Conservation (phyloP, 176 grass and related monocot species). For the Musa beccarii region DNA sequence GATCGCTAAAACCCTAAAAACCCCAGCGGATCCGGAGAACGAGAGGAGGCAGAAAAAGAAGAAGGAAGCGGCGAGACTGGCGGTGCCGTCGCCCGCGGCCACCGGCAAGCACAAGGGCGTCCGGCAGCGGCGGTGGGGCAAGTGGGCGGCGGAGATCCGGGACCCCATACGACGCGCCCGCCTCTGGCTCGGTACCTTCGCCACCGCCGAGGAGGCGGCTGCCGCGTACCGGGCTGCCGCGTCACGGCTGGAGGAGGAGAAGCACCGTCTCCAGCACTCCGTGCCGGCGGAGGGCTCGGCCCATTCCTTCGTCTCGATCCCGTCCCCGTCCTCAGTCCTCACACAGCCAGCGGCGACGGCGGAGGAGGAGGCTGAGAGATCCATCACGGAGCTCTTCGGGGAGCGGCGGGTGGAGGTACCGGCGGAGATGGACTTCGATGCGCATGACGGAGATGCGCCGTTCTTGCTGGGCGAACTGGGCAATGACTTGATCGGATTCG, state of each 20-base stretch:
- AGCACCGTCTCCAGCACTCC: background rate
- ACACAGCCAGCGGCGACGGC: background rate
- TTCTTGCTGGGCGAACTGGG: background rate
- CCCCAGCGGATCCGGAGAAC: background rate
- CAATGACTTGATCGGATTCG: background rate
- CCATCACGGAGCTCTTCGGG: background rate
- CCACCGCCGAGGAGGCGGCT: constrained; percentile 1
- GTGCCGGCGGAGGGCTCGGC: background rate
- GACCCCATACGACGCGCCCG: constrained; percentile 32
- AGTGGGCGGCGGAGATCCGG: constrained; percentile 94
- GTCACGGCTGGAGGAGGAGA: constrained; percentile 4
- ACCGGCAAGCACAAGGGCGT: constrained; percentile 35
- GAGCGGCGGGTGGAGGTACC: background rate
- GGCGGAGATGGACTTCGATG: background rate
- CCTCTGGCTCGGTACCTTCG: constrained; percentile 14
- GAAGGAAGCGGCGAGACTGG: background rate
- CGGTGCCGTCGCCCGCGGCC: background rate
- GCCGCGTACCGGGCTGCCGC: constrained; percentile 6
- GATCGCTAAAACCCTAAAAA: constrained; percentile 6
- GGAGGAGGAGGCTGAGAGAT: background rate
- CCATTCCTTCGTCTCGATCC: background rate
- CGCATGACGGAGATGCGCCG: background rate
- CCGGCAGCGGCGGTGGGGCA: constrained; percentile 78
- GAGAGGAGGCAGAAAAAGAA: background rate
- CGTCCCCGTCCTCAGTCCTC: constrained; percentile 8